These are phyloP conservation scores for Claviceps pazoutovae DNA, from an alignment of 2,329 filamentous ascomycete genomes.

Conservation along the genomic window DNA sequence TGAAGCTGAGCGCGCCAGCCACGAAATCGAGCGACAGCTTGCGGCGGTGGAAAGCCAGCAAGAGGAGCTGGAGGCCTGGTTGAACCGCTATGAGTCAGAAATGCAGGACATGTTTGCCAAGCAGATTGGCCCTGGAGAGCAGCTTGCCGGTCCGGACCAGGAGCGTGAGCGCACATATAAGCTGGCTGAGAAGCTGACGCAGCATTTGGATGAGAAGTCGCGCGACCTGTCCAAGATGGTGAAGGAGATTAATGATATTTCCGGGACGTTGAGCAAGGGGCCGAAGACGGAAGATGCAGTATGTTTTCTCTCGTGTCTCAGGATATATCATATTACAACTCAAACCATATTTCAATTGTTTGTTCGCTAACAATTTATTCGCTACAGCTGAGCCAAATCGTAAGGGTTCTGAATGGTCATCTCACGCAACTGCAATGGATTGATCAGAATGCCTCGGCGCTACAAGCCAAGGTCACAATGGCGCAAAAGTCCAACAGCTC, in stretches of 20 bases:
- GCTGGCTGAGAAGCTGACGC: constrained; percentile 81
- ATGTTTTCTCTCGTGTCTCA: constrained; percentile 25
- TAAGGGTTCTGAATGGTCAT: constrained; percentile 86
- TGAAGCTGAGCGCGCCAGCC: constrained; percentile 83
- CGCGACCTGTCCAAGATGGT: constrained; percentile 92
- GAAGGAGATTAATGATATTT: constrained; percentile 91
- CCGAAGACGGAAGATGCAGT: constrained; percentile 79
- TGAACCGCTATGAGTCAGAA: constrained; percentile 83
- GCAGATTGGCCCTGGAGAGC: constrained; percentile 61
- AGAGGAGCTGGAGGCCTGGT: constrained; percentile 73
- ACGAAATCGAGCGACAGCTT: constrained; percentile 87
- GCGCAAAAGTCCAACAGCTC: constrained; percentile 67
- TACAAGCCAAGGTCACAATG: constrained; percentile 69
- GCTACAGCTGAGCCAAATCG: constrained; percentile 78
- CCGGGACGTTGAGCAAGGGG: constrained; percentile 77
- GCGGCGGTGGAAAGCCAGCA: constrained; percentile 84
- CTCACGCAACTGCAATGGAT: constrained; percentile 87
- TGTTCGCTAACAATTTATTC: constrained; percentile 7
- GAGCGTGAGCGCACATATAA: constrained; percentile 95
- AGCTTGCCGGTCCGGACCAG: constrained; percentile 77
- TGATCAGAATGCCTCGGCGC: constrained; percentile 65
- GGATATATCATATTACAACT: background rate
- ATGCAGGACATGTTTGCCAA: constrained; percentile 78
- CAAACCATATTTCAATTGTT: constrained; percentile 5
- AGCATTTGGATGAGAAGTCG: constrained; percentile 84